Evolutionary conservation across 75 land plant species (phyloP), one percentile per base, ranked within the genome.

Genomic region (Pinus tabuliformis): DNA sequence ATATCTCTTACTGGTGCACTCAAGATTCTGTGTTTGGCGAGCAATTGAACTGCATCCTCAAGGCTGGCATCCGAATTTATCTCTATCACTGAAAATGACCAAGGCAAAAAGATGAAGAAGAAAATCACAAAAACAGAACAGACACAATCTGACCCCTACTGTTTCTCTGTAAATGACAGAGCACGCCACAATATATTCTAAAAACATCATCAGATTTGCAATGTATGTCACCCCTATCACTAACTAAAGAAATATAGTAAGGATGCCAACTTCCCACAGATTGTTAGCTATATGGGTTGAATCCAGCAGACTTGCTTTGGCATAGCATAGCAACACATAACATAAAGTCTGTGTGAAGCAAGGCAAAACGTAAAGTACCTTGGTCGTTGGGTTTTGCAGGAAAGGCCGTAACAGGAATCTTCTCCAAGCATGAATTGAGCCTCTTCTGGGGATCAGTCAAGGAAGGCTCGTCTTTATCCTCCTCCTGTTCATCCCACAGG

Each of bases 1-100:
- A 83, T 85, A 76, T 94, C 82, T 33, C 88, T 75, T n/a, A 94
- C 95, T 64, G 97, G 95, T 45, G 91, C 95, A 80, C 98, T 95
- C 24, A 92, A 81, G 37, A 92, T 79, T 30, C 81, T 88, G 80
- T 89, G 64, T 15, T 85, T 70, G 16, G 91, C 75, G 72, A 95
- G 81, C n/a, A 87, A 66, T 57, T 86, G 84, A 65, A 92, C 91
- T 58, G 91, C 94, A 20, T 92, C 95, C 20, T 86, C 85, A 37
- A 95, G 61, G 66, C 86, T 89, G 18, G 85, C 62, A 75, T 90
- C 87, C 20, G 98, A 90, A 36, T 74, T 81, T 63, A 95, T 86
- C 86, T 95, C 98, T 74, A 92, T 73, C 15, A 82, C 98, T 92
- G 89, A 15, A 86, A 3, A 83, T 56, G 58, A 73, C 30, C 22